Evolutionary conservation across 2,329 filamentous ascomycete species (phyloP), one percentile per base, ranked within the genome.

Genomic region (Aspergillus quadrilineatus): DNA sequence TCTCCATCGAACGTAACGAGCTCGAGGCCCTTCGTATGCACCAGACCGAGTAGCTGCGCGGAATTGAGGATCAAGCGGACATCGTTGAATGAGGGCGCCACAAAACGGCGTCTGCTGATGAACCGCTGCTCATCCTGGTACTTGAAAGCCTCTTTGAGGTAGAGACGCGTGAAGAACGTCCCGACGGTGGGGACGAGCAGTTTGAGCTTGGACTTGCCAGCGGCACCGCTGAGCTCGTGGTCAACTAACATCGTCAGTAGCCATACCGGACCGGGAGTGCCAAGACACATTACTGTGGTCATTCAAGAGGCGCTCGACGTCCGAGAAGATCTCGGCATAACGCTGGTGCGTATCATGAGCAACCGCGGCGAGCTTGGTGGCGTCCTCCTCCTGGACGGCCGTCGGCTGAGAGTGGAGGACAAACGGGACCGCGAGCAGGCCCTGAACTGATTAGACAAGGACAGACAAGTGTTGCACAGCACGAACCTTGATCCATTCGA

Each of bases 1-100:
- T 99, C 94, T 74, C 94, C 94, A 73, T 99, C 94, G 71, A 99
- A 99, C 0, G 94, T 99, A 53, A 96, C 88, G 4, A 99, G 82
- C 65, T 94, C 86, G 7, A 97, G 81, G 4, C 85, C 82, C 22
- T 89, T 87, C 44, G 80, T 78, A 26, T 85, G 85, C 14, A 91
- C 88, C n/a, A 97, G 84, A 39, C 90, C 91, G 87, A 97, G 92
- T 58, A 93, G 82, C 75, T 99, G 94, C 15, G 94, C 92, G 39
- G 94, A 94, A 76, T 99, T 99, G 64, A 99, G 84, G 50, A 96
- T 89, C 26, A 97, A 81, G 2, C 94, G 87, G 57, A 99, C 86
- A 71, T 99, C 94, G 76, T 99, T 99, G 82, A 99, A 99, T 1
- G 90, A 96, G 0, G 94, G 94, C 1, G 93, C 89, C 1, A 99